Evolutionary conservation across 176 grass and related monocot species (phyloP), one percentile per base, ranked within the genome.

Genomic region (Oryza glaberrima): DNA sequence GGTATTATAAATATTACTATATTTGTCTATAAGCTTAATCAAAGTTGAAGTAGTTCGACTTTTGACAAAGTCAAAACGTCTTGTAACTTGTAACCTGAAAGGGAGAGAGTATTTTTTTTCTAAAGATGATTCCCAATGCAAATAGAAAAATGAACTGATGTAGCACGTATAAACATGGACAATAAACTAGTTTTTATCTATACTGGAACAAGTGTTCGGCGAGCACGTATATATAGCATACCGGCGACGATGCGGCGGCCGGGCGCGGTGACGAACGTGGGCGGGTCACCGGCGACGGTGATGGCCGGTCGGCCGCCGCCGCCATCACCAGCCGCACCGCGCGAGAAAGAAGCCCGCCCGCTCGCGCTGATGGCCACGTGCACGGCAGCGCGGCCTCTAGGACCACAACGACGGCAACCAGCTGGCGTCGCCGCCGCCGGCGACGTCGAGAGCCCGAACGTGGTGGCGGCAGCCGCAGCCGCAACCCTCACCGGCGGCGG

Each of bases 181-280:
- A 20, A 0, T 8, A 54, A 58, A 20, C 6, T 20, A 7, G 52
- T 20, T 56, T 8, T 56, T 34, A 14, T 7, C 17, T 5, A 26
- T 52, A 52, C 49, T 2, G 54, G 20, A 58, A n/a, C 54, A 58
- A 58, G 54, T 40, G 30, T 32, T 32, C 30, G 69, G 38, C 66
- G 75, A 48, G 73, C 40, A 1, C 17, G 17, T 20, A 3, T 32
- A 20, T 56, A 56, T 7, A 7, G 1, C 19, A 20, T 85, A 95
- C 93, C 92, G n/a, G 93, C 91, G 63, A 99, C 88, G 58, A 99
- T 99, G 70, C 96, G 91, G 58, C 90, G 96, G 40, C 88, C 88
- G 25, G 93, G 88, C 0, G 96, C 93, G 9, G 90, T 92, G 4
- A 96, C 93, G 61, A 96, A 87, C 5, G 90, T 94, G 35, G 93